phyloP scores from a whole-genome alignment of 2,329 filamentous ascomycete genomes.

The Cercospora beticola region DNA sequence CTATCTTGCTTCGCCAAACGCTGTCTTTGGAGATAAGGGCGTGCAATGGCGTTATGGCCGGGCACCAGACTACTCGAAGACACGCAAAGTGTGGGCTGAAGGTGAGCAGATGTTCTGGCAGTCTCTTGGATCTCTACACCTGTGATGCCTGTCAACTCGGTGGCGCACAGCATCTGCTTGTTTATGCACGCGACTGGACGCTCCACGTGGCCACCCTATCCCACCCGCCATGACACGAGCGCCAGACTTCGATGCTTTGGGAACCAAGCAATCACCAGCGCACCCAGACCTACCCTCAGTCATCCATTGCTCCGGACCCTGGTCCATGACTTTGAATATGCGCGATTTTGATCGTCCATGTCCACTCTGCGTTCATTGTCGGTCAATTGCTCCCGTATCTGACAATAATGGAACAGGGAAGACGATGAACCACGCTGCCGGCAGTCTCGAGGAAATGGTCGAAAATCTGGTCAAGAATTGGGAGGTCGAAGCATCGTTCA shows the following conservation, averaged over 20 bases:
- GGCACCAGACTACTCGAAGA: constrained; percentile 65
- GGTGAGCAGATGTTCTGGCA: constrained; percentile 46
- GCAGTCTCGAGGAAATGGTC: constrained; percentile 60
- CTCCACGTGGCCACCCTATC: constrained; percentile 14
- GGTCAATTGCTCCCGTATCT: constrained; percentile 9
- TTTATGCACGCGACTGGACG: constrained; percentile 2
- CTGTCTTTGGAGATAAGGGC: constrained; percentile 55
- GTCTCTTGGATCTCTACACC: neutral
- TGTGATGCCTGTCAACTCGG: constrained; percentile 4
- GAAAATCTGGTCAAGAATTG: constrained; percentile 72
- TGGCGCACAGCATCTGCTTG: neutral
- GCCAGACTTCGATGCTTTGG: constrained; percentile 4
- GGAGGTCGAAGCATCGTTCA: constrained; percentile 71
- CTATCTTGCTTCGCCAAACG: constrained; percentile 59
- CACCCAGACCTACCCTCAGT: neutral
- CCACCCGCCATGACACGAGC: constrained; percentile 6
- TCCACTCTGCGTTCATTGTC: neutral
- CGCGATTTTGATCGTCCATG: neutral
- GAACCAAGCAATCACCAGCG: constrained; percentile 15
- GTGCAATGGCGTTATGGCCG: constrained; percentile 61
- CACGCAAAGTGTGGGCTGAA: constrained; percentile 58
- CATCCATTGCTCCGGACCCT: neutral
- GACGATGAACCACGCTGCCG: constrained; percentile 54
- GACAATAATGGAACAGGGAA: constrained; percentile 51
- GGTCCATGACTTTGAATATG: neutral